Percentiles rank a stretch among this genome's conserved stretches.
phyloP scores from a whole-genome alignment of 352 stramenopile genomes.

The Phytophthora sp. region DNA sequence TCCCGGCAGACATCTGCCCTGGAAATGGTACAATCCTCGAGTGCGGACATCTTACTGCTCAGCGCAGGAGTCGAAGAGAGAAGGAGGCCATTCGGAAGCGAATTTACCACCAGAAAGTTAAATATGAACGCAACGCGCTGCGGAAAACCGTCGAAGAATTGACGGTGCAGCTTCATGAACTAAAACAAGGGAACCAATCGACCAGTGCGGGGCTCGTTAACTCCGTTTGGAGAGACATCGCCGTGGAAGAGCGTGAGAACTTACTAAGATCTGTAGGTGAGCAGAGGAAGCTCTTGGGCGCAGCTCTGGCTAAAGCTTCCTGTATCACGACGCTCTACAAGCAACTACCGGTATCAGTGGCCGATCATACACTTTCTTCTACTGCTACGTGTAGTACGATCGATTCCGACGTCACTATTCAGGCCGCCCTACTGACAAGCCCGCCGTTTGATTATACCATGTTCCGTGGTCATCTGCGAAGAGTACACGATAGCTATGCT shows the following conservation, averaged over 20 bases:
- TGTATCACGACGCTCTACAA: constrained; percentile 24
- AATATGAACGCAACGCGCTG: constrained; percentile 16
- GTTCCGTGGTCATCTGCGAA: constrained; percentile 29
- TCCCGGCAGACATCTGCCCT: background rate
- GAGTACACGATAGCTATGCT: constrained; percentile 28
- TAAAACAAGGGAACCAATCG: constrained; percentile 6
- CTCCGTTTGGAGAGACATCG: constrained; percentile 8
- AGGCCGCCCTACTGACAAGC: background rate
- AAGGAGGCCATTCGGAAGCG: constrained; percentile 24
- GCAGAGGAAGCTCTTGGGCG: constrained; percentile 19
- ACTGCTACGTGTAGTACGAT: too few relatives aligned
- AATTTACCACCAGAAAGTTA: constrained; percentile 21
- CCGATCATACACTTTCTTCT: background rate
- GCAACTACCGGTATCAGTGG: background rate
- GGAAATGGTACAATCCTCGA: background rate
- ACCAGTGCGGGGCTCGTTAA: background rate
- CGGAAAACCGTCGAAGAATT: constrained; percentile 18
- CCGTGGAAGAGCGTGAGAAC: constrained; percentile 16
- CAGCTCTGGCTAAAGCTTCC: constrained; percentile 6
- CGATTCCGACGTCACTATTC: background rate
- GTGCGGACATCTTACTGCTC: background rate
- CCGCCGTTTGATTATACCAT: constrained; percentile 32
- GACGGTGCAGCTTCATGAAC: constrained; percentile 7
- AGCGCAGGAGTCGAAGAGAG: constrained; percentile 16
- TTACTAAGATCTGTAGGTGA: constrained; percentile 7